A percentile compares a stretch with the other conserved stretches of the same genome.
Conservation (phyloP, 2,329 filamentous ascomycete genomes). For the Penicillium nordicum region DNA sequence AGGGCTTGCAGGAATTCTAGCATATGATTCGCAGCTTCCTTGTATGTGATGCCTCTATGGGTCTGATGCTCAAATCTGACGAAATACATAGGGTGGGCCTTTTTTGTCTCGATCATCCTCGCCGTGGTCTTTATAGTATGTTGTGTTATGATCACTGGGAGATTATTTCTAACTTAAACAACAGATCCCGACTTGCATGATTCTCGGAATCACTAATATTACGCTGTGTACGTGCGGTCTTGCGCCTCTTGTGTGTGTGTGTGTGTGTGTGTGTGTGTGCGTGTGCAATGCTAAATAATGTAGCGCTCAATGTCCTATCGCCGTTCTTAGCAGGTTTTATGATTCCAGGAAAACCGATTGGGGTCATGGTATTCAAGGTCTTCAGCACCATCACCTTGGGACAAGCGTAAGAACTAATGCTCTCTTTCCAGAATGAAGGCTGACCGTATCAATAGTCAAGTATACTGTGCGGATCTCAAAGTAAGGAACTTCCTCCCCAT, state of each 20-base stretch:
- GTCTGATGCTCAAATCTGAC: not conserved
- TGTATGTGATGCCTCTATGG: conserved; percentile 9
- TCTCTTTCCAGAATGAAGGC: not conserved
- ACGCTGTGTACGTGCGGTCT: conserved; percentile 13
- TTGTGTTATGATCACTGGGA: not conserved
- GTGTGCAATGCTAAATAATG: not conserved
- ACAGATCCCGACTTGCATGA: conserved; percentile 25
- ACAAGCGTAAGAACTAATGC: conserved; percentile 18
- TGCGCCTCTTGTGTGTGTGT: no score
- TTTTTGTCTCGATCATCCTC: conserved; percentile 22
- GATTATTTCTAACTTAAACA: not conserved
- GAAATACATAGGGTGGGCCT: conserved; percentile 17
- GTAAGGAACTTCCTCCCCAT: not conserved
- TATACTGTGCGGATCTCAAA: conserved; percentile 18
- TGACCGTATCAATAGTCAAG: conserved; percentile 9
- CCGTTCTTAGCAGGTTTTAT: conserved; percentile 27
- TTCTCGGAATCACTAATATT: conserved; percentile 23
- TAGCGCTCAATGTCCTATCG: conserved; percentile 25
- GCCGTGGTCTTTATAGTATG: conserved; percentile 21
- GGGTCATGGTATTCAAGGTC: conserved; percentile 28
- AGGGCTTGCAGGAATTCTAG: conserved; percentile 27
- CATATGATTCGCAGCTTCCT: conserved; percentile 19
- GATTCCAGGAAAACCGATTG: conserved; percentile 25
- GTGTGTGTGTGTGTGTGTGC: rapidly evolving
- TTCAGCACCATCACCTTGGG: conserved; percentile 27